Base-by-base conservation (phyloP, 1,139 yeast species). In the Suhomyces wounanorum region DNA sequence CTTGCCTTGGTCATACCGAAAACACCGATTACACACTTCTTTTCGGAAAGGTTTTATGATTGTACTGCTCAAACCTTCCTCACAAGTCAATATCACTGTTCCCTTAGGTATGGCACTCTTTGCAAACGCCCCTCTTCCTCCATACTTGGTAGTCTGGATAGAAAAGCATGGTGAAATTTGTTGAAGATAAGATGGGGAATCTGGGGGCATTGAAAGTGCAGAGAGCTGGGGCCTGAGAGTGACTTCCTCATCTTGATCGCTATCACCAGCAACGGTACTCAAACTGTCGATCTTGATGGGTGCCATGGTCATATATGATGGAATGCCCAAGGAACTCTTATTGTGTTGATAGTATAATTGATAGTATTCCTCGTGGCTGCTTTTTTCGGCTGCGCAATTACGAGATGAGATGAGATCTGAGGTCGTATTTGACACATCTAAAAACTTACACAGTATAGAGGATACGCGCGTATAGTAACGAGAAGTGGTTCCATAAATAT, bases 101-200 rank as follows among this genome's bases (percentile, higher is more conserved):
- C 73, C 79, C 18, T 63, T 58, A 5, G 77, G 69, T 14, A 85
- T 77, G 8, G 61, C 55, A 1, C 48, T 43, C 2, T 57, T 59
- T 14, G 89, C 80, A 63, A 82, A 84, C 55, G 87, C 84, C 1
- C 90, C 89, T 53, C 90, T 72, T 11, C 92, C 89, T 8, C 88
- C 85, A 57, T 78, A 79, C 42, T 65, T 64, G 4, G 85, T 81
- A 37, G 68, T 64, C 8, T 64, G 59, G 3, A 82, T 73, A 8
- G 63, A 64, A 58, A 79, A 80, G 57, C 50, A 55, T 0, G 68
- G 66, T 2, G 75, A 71, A 38, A 63, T 51, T 18, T 42, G 53
- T 13, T 49, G 46, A 17, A 48, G 42, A 40, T 37, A 28, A 25
- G 45, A n/a, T 8, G 41, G 17, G 5, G 26, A 36, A 5, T 25